Evolutionary conservation across 225 moss, liverwort and hornwort species (phyloP).

Genomic region (Marchantia polymorpha): DNA sequence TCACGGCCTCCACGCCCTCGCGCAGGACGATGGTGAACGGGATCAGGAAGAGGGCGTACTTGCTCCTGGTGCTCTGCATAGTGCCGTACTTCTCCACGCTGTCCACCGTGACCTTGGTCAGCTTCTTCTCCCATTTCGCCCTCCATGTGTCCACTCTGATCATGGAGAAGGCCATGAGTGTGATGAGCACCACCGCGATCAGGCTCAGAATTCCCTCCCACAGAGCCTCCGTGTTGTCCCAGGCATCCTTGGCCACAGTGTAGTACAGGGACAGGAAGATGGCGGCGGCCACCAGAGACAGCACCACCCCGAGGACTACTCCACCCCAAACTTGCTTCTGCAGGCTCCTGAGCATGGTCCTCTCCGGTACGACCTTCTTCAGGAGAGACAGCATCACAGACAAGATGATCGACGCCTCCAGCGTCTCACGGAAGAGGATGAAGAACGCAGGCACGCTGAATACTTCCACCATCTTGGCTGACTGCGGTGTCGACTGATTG

Average conservation of each 20-base stretch:
- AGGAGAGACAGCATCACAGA: slow-evolving; percentile 52
- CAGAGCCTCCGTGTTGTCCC: slow-evolving; percentile 50
- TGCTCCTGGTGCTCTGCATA: slow-evolving; percentile 40
- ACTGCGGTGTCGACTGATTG: not conserved
- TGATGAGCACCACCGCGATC: slow-evolving; percentile 56
- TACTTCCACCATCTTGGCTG: slow-evolving; percentile 55
- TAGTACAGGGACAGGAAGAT: slow-evolving; percentile 33
- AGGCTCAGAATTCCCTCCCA: slow-evolving; percentile 70
- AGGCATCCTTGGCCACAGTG: slow-evolving; percentile 18
- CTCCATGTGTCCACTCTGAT: slow-evolving; percentile 68
- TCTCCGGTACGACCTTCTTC: slow-evolving; percentile 49
- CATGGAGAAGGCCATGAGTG: slow-evolving; percentile 73
- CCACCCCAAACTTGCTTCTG: slow-evolving; percentile 63
- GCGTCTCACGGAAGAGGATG: slow-evolving; percentile 34
- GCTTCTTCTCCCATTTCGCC: slow-evolving; percentile 71
- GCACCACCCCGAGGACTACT: slow-evolving; percentile 37
- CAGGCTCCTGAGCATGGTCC: slow-evolving; percentile 30
- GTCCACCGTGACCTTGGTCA: slow-evolving; percentile 55
- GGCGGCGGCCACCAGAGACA: slow-evolving; percentile 39
- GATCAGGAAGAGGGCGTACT: slow-evolving; percentile 60
- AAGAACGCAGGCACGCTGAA: slow-evolving; percentile 78
- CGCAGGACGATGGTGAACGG: slow-evolving; percentile 57
- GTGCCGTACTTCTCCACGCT: slow-evolving; percentile 16
- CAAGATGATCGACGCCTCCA: slow-evolving; percentile 17
- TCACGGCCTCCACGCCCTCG: slow-evolving; percentile 67